phyloP scores from a whole-genome alignment of 495 filamentous ascomycete species.

The Penicillium steckii region DNA sequence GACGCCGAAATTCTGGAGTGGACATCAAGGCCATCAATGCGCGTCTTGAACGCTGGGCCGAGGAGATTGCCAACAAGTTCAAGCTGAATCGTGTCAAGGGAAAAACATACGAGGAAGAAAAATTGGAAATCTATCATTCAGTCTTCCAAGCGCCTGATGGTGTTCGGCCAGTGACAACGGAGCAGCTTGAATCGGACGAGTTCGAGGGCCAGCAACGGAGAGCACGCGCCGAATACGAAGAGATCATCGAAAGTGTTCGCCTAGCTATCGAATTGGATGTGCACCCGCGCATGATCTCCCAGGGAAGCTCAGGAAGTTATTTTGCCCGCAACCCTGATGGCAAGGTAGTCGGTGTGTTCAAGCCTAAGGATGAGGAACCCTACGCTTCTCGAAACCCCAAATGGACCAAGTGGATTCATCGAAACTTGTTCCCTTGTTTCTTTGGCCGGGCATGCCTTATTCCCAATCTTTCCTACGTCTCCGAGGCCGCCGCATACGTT shows the following conservation, averaged over 20 bases:
- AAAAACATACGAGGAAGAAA: conserved; percentile 74
- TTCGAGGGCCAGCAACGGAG: conserved; percentile 55
- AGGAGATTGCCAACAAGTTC: conserved; percentile 97
- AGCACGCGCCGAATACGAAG: conserved; percentile 80
- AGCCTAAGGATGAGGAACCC: conserved; percentile 98
- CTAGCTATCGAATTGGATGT: conserved; percentile 86
- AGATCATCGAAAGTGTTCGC: conserved; percentile 84
- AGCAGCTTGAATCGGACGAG: conserved; percentile 63
- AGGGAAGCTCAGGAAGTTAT: conserved; percentile 96
- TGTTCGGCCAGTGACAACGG: conserved; percentile 71
- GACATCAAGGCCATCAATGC: conserved; percentile 99
- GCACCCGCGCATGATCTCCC: conserved; percentile 92
- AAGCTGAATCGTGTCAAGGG: conserved; percentile 80
- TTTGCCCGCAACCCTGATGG: conserved; percentile 90
- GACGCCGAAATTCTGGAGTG: conserved; percentile 81
- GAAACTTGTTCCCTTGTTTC: conserved; percentile 94
- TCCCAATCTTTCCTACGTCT: conserved; percentile 98
- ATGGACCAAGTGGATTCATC: conserved; percentile 94
- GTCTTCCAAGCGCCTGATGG: conserved; percentile 93
- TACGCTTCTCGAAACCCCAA: conserved; percentile 91
- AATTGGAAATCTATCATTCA: conserved; percentile 92
- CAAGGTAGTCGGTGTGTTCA: conserved; percentile 96
- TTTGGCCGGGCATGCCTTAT: conserved; percentile 96
- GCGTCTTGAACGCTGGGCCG: conserved; percentile 92
- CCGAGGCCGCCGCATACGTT: conserved; percentile 94